Evolutionary conservation across 2,329 filamentous ascomycete genomes (phyloP).

Genomic region (Aspergillus ochraceus): DNA sequence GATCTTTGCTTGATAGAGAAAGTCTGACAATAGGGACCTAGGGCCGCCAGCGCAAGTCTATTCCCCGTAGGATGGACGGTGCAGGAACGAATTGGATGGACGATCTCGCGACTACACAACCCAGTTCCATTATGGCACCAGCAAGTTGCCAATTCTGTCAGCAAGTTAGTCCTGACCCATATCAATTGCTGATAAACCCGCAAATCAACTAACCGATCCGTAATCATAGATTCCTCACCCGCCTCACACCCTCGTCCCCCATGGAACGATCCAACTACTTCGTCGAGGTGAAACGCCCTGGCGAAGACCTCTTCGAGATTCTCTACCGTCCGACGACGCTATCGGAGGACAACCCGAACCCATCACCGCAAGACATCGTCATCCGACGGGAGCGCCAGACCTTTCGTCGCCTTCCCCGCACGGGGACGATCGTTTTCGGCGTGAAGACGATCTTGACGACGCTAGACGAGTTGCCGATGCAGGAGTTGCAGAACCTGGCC

Average conservation of each 20-base stretch:
- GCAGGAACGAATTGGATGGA: conserved; percentile 50
- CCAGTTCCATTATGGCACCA: conserved; percentile 53
- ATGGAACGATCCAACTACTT: conserved; percentile 55
- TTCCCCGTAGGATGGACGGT: conserved; percentile 57
- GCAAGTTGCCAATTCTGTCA: conserved; percentile 44
- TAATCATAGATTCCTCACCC: conserved; percentile 45
- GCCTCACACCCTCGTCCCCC: conserved; percentile 43
- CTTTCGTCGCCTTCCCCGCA: conserved; percentile 48
- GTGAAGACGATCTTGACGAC: conserved; percentile 50
- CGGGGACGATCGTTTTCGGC: conserved; percentile 50
- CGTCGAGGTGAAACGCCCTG: conserved; percentile 46
- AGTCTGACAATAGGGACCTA: conserved; percentile 20
- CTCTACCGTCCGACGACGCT: conserved; percentile 47
- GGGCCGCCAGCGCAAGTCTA: conserved; percentile 52
- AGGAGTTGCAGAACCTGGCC: conserved; percentile 43
- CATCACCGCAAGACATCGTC: conserved; percentile 42
- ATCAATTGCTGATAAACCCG: background rate
- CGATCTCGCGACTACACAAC: conserved; percentile 48
- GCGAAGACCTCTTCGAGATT: conserved; percentile 39
- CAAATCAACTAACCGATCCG: background rate
- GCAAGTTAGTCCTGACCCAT: conserved; percentile 35
- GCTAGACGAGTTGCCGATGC: conserved; percentile 40
- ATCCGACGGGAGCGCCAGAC: conserved; percentile 53
- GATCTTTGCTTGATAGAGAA: background rate
- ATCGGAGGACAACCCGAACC: conserved; percentile 39